These are phyloP conservation scores for Athelia sp. DNA, from an alignment of 1,284 basidiomycete species.

Conservation along the genomic window DNA sequence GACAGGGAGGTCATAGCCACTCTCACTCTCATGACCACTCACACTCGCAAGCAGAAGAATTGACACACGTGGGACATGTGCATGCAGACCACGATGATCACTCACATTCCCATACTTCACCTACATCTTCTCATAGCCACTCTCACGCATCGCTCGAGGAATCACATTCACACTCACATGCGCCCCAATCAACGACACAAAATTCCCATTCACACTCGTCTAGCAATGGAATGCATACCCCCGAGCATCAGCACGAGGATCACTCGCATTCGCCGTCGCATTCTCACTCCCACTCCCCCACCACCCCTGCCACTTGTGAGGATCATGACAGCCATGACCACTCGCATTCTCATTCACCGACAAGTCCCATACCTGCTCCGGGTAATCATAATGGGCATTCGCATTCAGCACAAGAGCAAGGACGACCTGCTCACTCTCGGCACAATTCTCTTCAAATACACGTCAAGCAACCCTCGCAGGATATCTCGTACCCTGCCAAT, in stretches of 20 bases:
- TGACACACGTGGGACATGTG: conserved; percentile 24
- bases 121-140: conserved; percentile 11
- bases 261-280: conserved; percentile 28
- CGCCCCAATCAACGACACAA: conserved; percentile 7
- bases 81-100: conserved; percentile 29
- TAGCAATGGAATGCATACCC: conserved; percentile 25
- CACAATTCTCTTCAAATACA: conserved; percentile 27
- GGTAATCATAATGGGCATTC: background rate
- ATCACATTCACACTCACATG: conserved; percentile 26
- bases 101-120: conserved; percentile 10
- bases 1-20: conserved; percentile 53
- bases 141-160: conserved; percentile 14
- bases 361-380: background rate
- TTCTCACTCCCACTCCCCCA: conserved; percentile 23
- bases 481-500: conserved; percentile 14
- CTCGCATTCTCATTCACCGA: conserved; percentile 22
- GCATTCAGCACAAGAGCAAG: background rate
- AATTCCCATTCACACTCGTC: conserved; percentile 25
- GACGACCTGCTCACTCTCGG: conserved; percentile 19
- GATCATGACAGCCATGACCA: conserved; percentile 26
- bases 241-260: conserved; percentile 6
- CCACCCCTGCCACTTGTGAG: conserved; percentile 13
- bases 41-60: conserved; percentile 32
- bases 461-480: conserved; percentile 22
- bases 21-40: conserved; percentile 46